Conservation (phyloP, 345 rosid genomes). For the Citrus reticulata region DNA sequence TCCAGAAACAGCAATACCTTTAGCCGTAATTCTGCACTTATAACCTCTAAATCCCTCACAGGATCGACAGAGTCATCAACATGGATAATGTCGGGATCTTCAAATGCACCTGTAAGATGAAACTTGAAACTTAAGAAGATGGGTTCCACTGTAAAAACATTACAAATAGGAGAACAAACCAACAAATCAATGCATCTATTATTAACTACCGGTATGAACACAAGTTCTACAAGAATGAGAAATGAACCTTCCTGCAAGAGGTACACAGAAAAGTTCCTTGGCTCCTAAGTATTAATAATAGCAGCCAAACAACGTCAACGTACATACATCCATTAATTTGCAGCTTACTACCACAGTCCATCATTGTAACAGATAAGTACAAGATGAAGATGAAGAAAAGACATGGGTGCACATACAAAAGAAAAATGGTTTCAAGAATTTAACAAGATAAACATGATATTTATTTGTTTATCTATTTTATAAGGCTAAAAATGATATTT, state of each 20-base stretch:
- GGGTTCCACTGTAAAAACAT: background rate
- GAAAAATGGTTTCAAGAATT: background rate
- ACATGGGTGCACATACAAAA: background rate
- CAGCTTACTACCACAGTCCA: background rate
- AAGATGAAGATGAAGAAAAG: background rate
- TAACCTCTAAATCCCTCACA: conserved; percentile 88
- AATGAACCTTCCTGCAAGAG: background rate
- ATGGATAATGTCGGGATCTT: conserved; percentile 92
- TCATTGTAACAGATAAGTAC: background rate
- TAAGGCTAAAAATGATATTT: background rate
- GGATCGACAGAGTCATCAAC: conserved; percentile 95
- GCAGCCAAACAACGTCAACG: background rate
- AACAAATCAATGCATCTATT: background rate
- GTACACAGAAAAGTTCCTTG: background rate
- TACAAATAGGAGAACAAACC: background rate
- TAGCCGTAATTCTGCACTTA: conserved; percentile 71
- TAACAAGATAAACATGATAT: background rate
- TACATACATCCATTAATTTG: background rate
- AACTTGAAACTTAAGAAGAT: background rate
- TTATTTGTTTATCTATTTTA: no score
- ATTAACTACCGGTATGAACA: background rate
- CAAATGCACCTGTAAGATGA: conserved; percentile 72
- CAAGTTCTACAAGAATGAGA: background rate
- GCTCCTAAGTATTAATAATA: background rate
- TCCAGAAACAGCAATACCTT: conserved; percentile 49